A percentile compares a stretch with the other conserved stretches of the same genome.
phyloP scores from a whole-genome alignment of 495 filamentous ascomycete species.

The Margaritispora aquatica region DNA sequence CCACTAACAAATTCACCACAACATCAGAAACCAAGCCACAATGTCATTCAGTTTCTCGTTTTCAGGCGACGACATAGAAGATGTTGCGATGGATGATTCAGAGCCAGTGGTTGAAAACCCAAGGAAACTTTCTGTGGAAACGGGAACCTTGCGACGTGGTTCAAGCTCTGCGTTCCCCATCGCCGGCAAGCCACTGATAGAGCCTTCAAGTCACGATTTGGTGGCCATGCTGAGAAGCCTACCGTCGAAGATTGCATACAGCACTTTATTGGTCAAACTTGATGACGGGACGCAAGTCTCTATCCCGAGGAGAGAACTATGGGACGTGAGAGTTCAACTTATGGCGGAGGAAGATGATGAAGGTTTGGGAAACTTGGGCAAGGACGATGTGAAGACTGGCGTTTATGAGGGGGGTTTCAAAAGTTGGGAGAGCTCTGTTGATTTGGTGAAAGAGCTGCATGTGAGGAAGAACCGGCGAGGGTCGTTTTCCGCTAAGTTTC shows the following conservation, averaged over 20 bases:
- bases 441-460: conserved; percentile 67
- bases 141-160: conserved; percentile 12
- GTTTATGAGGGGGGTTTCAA: conserved; percentile 99
- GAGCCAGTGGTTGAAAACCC: conserved; percentile 9
- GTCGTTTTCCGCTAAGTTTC: conserved; percentile 39
- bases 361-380: conserved; percentile 50
- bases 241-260: conserved; percentile 75
- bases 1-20: neutral
- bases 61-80: conserved; percentile 77
- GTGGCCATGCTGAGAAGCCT: conserved; percentile 57
- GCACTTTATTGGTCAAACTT: conserved; percentile 49
- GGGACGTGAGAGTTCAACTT: conserved; percentile 88
- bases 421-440: conserved; percentile 93
- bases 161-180: conserved; percentile 39
- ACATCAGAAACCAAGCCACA: neutral
- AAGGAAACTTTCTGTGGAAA: conserved; percentile 14
- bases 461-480: conserved; percentile 1
- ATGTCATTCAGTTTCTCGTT: conserved; percentile 72
- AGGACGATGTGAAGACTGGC: conserved; percentile 80
- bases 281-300: conserved; percentile 41
- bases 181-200: conserved; percentile 40
- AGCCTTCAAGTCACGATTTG: conserved; percentile 36
- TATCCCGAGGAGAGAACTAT: conserved; percentile 81
- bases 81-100: conserved; percentile 38
- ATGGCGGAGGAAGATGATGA: conserved; percentile 74